Evolutionary conservation across 345 rosid genomes (phyloP).

Genomic region (Populus ilicifolia): DNA sequence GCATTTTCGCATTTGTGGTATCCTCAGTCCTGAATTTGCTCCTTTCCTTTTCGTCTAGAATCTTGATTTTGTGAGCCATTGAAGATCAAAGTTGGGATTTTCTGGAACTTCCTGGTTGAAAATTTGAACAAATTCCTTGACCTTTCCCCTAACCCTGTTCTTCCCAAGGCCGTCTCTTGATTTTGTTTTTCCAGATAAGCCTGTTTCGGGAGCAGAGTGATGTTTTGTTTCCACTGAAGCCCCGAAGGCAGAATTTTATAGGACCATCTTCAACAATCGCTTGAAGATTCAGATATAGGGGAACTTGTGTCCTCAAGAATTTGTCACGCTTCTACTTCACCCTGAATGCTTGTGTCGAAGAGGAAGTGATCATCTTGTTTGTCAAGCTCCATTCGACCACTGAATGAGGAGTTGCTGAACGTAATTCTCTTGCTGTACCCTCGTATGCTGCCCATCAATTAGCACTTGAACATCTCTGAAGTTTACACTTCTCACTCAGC

Average conservation of each 20-base stretch:
- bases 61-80: constrained; percentile 32
- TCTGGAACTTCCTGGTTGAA: constrained; percentile 58
- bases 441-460: constrained; percentile 24
- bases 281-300: background rate
- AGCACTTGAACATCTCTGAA: constrained; percentile 31
- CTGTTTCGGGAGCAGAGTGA: constrained; percentile 14
- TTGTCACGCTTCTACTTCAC: constrained; percentile 3
- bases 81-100: constrained; percentile 21
- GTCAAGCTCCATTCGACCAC: constrained; percentile 12
- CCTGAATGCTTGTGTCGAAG: constrained; percentile 5
- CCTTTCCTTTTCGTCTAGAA: constrained; percentile 41
- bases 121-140: constrained; percentile 70
- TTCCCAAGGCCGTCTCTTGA: constrained; percentile 31
- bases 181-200: constrained; percentile 15
- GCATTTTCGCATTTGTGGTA: constrained; percentile 22
- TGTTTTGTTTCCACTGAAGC: constrained; percentile 17
- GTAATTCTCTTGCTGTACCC: constrained; percentile 13
- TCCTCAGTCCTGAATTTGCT: constrained; percentile 18
- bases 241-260: background rate
- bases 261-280: constrained; percentile 5
- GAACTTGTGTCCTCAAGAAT: constrained; percentile 20
- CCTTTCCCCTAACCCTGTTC: constrained; percentile 50
- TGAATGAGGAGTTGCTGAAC: constrained; percentile 7
- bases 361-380: constrained; percentile 11
- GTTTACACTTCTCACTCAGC: constrained; percentile 35